These are phyloP conservation scores for Neofusicoccum kwambonambiense DNA, from an alignment of 2,329 filamentous ascomycete species.

Conservation along the genomic window DNA sequence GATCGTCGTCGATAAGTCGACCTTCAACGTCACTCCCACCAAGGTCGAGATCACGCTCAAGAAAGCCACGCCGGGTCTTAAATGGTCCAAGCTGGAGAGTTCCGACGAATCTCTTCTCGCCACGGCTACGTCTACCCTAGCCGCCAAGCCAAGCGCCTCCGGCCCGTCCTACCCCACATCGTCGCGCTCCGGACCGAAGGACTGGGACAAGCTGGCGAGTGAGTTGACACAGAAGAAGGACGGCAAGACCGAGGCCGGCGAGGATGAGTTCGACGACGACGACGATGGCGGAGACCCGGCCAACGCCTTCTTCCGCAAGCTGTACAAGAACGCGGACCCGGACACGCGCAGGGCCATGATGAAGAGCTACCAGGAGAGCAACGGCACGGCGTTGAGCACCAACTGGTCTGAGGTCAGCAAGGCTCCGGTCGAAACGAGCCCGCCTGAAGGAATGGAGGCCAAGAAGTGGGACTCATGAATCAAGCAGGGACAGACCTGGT, in stretches of 20 bases:
- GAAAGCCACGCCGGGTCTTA: conserved; percentile 64
- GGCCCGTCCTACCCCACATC: conserved; percentile 79
- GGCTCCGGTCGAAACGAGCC: conserved; percentile 67
- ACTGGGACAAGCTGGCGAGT: conserved; percentile 81
- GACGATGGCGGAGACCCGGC: conserved; percentile 57
- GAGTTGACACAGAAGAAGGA: conserved; percentile 39
- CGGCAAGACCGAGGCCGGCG: conserved; percentile 26
- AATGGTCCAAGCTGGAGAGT: conserved; percentile 64
- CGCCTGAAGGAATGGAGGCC: conserved; percentile 74
- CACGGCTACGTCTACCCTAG: conserved; percentile 17
- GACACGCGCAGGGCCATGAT: conserved; percentile 93
- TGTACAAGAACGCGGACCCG: conserved; percentile 73
- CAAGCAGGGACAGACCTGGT: not conserved
- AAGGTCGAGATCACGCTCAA: conserved; percentile 76
- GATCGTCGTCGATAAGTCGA: conserved; percentile 62
- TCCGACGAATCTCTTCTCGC: conserved; percentile 22
- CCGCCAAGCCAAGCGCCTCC: conserved; percentile 25
- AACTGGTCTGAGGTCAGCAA: conserved; percentile 82
- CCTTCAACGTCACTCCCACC: conserved; percentile 65
- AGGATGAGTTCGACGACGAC: conserved; percentile 21
- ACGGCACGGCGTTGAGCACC: conserved; percentile 87
- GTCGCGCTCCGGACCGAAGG: conserved; percentile 75
- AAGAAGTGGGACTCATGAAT: conserved; percentile 56
- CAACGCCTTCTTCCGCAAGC: conserved; percentile 83
- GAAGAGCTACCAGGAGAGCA: conserved; percentile 94